phyloP scores from a whole-genome alignment of 2,329 filamentous ascomycete genomes.

The Lasiodiplodia sp. region DNA sequence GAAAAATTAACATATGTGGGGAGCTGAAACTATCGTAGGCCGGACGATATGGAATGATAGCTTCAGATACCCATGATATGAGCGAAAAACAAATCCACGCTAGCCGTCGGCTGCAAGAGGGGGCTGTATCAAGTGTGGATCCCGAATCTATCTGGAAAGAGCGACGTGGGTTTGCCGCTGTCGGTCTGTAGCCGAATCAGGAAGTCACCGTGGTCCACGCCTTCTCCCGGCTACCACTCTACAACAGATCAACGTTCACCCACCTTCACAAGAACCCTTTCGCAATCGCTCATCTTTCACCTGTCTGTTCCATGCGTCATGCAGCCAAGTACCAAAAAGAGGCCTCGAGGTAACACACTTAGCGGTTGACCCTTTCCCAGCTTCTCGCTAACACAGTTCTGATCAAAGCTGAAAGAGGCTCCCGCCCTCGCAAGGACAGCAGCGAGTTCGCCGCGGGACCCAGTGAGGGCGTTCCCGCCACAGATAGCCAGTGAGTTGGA shows the following conservation, averaged over 20 bases:
- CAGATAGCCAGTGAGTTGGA: conserved; percentile 38
- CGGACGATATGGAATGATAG: too few relatives aligned
- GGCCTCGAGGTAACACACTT: not conserved
- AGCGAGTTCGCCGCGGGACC: conserved; percentile 23
- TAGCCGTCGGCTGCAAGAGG: too few relatives aligned
- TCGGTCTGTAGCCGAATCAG: not conserved
- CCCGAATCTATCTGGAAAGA: not conserved
- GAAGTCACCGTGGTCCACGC: not conserved
- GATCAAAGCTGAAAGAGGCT: not conserved
- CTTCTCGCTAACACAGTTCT: not conserved
- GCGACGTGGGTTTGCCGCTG: not conserved
- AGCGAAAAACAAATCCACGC: too few relatives aligned
- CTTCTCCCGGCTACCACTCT: not conserved
- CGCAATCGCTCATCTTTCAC: not conserved
- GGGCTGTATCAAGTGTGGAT: too few relatives aligned
- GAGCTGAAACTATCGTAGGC: too few relatives aligned
- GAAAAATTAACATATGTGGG: too few relatives aligned
- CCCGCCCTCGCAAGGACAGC: not conserved
- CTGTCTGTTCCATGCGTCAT: not conserved
- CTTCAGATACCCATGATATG: too few relatives aligned
- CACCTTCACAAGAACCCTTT: not conserved
- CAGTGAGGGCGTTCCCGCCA: conserved; percentile 30
- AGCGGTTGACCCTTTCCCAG: not conserved
- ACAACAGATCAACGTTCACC: too few relatives aligned
- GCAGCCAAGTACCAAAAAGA: conserved; percentile 4